A percentile compares a stretch with the other conserved stretches of the same genome.
Evolutionary conservation across 2,329 filamentous ascomycete species (phyloP).

Genomic region (Hypomyces perniciosus): DNA sequence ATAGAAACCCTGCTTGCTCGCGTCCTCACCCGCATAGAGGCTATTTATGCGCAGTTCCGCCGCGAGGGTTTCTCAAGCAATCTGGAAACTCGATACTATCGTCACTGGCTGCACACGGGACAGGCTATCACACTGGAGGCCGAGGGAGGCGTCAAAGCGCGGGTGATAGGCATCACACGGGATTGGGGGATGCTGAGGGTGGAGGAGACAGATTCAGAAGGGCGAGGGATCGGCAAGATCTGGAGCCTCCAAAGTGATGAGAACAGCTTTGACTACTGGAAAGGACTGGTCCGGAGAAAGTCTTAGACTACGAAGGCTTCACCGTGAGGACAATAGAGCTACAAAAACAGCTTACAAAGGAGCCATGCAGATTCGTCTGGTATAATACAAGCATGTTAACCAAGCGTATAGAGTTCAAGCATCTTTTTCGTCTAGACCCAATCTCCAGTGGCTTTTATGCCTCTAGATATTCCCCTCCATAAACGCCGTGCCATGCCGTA

Average conservation of each 20-base stretch:
- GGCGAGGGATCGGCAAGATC: constrained; percentile 66
- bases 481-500: constrained; percentile 49
- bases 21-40: constrained; percentile 72
- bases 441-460: constrained; percentile 24
- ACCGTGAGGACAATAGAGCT: not conserved
- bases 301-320: constrained; percentile 33
- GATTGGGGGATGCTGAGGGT: constrained; percentile 85
- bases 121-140: constrained; percentile 70
- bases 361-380: constrained; percentile 2
- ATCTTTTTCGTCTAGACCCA: constrained; percentile 17
- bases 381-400: constrained; percentile 15
- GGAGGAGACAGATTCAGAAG: constrained; percentile 72
- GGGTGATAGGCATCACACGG: constrained; percentile 80
- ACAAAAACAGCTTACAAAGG: constrained; percentile 7
- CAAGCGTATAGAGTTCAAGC: constrained; percentile 7
- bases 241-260: constrained; percentile 91
- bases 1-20: constrained; percentile 77
- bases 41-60: constrained; percentile 69
- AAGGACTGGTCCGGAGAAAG: constrained; percentile 77
- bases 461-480: constrained; percentile 23
- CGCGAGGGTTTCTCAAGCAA: constrained; percentile 65
- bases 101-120: constrained; percentile 77
- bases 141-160: constrained; percentile 67
- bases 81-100: constrained; percentile 74
- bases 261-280: constrained; percentile 98